These are phyloP conservation scores for Trametes gibbosa DNA, from an alignment of 768 basidiomycete species.

Conservation along the genomic window DNA sequence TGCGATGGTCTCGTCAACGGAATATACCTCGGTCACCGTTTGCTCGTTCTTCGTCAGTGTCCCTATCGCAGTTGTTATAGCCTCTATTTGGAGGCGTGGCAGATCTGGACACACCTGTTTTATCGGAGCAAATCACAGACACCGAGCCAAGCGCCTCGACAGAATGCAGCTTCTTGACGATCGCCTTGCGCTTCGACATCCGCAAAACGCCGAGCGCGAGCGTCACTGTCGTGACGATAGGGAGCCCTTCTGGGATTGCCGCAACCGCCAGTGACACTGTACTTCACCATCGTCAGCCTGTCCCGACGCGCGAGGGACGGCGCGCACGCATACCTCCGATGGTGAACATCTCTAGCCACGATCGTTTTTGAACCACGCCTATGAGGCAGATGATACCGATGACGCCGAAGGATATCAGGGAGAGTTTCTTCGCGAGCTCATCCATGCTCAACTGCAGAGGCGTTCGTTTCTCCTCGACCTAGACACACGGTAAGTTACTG, in stretches of 20 bases:
- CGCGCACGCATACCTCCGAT: slow-evolving; percentile 74
- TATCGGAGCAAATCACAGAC: slow-evolving; percentile 97
- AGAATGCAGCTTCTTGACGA: slow-evolving; percentile 95
- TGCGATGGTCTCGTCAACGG: slow-evolving; percentile 76
- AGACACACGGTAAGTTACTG: neutral
- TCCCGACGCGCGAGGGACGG: neutral
- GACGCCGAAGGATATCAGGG: slow-evolving; percentile 86
- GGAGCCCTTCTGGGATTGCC: slow-evolving; percentile 94
- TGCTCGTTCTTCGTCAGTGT: slow-evolving; percentile 96
- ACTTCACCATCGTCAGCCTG: slow-evolving; percentile 19
- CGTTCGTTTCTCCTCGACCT: slow-evolving; percentile 86
- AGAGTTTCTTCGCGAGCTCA: slow-evolving; percentile 90
- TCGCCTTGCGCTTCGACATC: slow-evolving; percentile 93
- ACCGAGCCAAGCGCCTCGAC: slow-evolving; percentile 93
- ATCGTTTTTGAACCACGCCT: slow-evolving; percentile 78
- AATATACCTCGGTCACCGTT: slow-evolving; percentile 86
- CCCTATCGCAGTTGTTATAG: slow-evolving; percentile 37
- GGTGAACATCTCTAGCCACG: slow-evolving; percentile 98
- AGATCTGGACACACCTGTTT: slow-evolving; percentile 62
- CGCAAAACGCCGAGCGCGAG: slow-evolving; percentile 90
- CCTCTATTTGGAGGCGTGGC: neutral
- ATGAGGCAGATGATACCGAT: slow-evolving; percentile 93
- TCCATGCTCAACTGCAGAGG: slow-evolving; percentile 95
- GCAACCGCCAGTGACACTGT: slow-evolving; percentile 97
- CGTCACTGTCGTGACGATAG: slow-evolving; percentile 96